Base-by-base conservation (phyloP, 306 rosid species). In the Adenanthera pavonina region DNA sequence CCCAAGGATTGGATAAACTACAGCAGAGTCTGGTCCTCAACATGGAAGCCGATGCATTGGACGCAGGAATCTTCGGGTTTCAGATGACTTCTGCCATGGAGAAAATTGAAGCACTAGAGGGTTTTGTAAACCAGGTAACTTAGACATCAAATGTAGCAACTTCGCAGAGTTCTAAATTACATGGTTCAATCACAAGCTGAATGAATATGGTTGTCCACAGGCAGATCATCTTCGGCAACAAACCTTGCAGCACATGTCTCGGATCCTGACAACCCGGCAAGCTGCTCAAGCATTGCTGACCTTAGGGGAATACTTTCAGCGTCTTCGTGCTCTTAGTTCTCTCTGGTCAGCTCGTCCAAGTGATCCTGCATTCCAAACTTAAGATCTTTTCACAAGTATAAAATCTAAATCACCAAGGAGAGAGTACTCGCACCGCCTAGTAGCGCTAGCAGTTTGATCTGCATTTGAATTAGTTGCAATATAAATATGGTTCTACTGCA, bases 161-260 rank as follows among this genome's bases (percentile, higher is more conserved):
- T 56, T 56, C 11, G 64, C 8, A 20, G 35, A 2, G 67, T 60
- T 36, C 40, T 30, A 34, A 64, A 15, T 35, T 5, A 64, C 44
- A 48, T 6, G 3, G 8, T 51, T 2, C n/a, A 15, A 51, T 13
- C 6, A 38, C 17, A 36, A 66, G 0, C 48, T 41, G 57, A 79
- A 66, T 49, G 78, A 60, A 78, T 48, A 52, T 16, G 67, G 57
- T 15, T 75, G 9, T 81, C 30, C 11, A 47, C 94, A 93, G 94
- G 97, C 94, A n/a, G 97, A 93, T 80, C 97, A 93, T 84, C 91
- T 93, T 33, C 75, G 97, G 68, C 85, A 86, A 70, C 92, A 93
- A 85, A 91, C 94, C 7, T 83, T 93, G 89, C 89, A 84, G 74
- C 89, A 89, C 46, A 86, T 91, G 93, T 85, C 86, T 41, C 83